Evolutionary conservation across 2,329 filamentous ascomycete species (phyloP), one percentile per base, ranked within the genome.

Genomic region (Endothia cerciana): DNA sequence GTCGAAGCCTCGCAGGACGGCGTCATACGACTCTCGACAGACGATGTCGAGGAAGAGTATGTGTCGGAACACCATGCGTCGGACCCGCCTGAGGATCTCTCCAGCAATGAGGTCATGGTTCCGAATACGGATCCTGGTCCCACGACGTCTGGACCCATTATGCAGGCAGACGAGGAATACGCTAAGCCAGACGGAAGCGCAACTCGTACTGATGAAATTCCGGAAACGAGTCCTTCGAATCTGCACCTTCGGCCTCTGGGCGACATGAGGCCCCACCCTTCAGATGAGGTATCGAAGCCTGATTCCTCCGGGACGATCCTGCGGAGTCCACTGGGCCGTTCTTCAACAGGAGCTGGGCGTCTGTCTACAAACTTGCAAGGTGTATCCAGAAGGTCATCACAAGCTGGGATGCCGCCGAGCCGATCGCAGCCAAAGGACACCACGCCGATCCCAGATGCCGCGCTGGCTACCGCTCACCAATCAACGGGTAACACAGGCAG

Each of bases 151-250:
- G 60, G 40, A n/a, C 63, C 41, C 33, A 28, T n/a, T 36, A n/a
- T 17, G 15, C 13, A 66, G 43, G 22, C 63, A 62, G 53, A 67
- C 40, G 58, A 58, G 64, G 22, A 40, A 45, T 38, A 19, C 55
- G 19, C 55, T 47, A 40, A 51, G 40, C 15, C 25, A 25, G 22
- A 38, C 57, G 25, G 60, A 25, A 41, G 30, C 22, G 57, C n/a
- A 40, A 19, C 49, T 22, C 19, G 30, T 45, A 69, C 65, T 43
- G 73, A 73, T 17, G 67, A 71, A 4, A 72, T 75, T 25, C 75
- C 73, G 0, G 75, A 75, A 57, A 76, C 75, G 2, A 77, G 75
- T 38, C 75, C 74, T 8, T 59, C 66, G 8, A 69, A 67, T 13
- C 68, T 68, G 6, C 70, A 70, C n/a, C 49, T 55, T 3, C 64